Base-by-base conservation (phyloP, 352 stramenopile genomes). In the Globisporangium viniferum region DNA sequence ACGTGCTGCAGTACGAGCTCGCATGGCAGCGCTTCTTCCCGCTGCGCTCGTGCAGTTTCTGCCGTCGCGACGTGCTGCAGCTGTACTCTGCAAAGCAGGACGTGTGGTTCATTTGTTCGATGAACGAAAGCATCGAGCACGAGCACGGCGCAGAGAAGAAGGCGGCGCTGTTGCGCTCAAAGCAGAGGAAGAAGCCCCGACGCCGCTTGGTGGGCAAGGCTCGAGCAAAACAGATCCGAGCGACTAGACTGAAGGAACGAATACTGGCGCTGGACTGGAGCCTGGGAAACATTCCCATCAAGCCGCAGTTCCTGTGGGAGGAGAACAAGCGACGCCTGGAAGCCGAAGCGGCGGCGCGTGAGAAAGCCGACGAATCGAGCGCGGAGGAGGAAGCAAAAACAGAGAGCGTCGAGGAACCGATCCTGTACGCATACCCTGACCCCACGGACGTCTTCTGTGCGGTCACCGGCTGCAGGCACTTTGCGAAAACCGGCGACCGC, bases 221-320 rank as follows among this genome's bases (percentile, higher is more conserved):
- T 36, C 75, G 75, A 49, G 74, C 73, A 27, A 72, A 75, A 9
- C 75, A 73, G 39, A 66, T 60, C 22, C 80, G 76, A n/a, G 59
- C 77, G 55, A 72, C 74, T 39, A 69, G 73, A 18, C 68, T 77
- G 46, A 81, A 80, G 31, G 85, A 93, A 65, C 71, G 81, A 56
- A 68, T 77, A 66, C 72, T 73, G 31, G 85, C 82, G 56, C 61
- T 77, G 15, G 85, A 93, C 63, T 91, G 80, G 76, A 93, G 82
- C 67, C 62, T 88, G 20, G 84, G 84, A 59, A 91, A 91, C 48
- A 69, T 89, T 62, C 66, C 77, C 0, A 24, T 75, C 51, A 71
- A 82, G 54, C 77, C 81, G 51, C 69, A 75, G 69, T 78, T 81
- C 57, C 73, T 93, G 20, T 93, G 85, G 85, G 74, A 72, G 63